Evolutionary conservation across 1,284 basidiomycete species (phyloP).

Genomic region (Filobasidium uniguttulatum): DNA sequence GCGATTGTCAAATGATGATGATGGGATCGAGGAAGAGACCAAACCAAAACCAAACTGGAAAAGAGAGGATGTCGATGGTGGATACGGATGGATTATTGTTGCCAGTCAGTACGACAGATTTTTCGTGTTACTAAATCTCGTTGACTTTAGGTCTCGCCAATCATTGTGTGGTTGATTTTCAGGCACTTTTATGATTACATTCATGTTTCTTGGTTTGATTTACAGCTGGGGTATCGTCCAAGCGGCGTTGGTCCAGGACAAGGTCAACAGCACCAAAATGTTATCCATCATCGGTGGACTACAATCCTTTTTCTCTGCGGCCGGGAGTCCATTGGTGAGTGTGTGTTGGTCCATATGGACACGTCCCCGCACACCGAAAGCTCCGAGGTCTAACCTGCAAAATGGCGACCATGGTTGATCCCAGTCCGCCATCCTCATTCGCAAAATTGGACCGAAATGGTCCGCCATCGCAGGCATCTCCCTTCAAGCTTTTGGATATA

Average conservation of each 20-base stretch:
- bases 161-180: background rate
- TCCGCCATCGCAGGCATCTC: constrained; percentile 7
- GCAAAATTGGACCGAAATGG: constrained; percentile 2
- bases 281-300: background rate
- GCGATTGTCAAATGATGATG: too few species aligned
- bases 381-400: too few species aligned
- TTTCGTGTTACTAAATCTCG: too few species aligned
- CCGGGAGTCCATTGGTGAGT: too few species aligned
- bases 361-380: too few species aligned
- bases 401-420: background rate
- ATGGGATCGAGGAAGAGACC: background rate
- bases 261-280: constrained; percentile 4
- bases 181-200: constrained; percentile 14
- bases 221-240: constrained; percentile 17
- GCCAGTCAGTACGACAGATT: constrained; percentile 1
- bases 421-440: constrained; percentile 7
- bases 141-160: too few species aligned
- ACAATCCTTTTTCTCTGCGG: constrained; percentile 8
- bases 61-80: constrained; percentile 11
- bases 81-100: constrained; percentile 11
- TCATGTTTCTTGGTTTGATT: constrained; percentile 13
- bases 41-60: background rate
- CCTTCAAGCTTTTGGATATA: constrained; percentile 1
- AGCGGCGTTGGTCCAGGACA: constrained; percentile 9
- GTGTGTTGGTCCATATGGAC: too few species aligned